Conservation (phyloP, 148 eudicot genomes). For the Rhododendron griersonianum region DNA sequence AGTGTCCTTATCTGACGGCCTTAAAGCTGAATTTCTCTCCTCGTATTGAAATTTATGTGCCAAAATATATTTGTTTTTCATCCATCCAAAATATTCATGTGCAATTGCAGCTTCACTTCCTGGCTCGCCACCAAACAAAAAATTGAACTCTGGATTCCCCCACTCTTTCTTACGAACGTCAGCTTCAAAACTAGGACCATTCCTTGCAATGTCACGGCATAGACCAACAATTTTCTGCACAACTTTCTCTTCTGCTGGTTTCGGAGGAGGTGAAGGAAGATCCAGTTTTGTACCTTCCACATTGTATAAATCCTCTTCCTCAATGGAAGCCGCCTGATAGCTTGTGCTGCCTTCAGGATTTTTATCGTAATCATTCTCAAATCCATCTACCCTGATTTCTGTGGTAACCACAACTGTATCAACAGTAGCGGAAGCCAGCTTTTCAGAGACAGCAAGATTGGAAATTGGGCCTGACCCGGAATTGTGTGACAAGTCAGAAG, state of each 20-base stretch:
- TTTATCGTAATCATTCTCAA: background rate
- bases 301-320: slow-evolving; percentile 12
- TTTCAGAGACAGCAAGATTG: slow-evolving; percentile 7
- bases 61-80: slow-evolving; percentile 46
- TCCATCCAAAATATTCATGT: slow-evolving; percentile 56
- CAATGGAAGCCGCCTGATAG: slow-evolving; percentile 3
- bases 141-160: slow-evolving; percentile 51
- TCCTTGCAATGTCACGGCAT: slow-evolving; percentile 52
- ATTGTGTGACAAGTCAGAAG: slow-evolving; percentile 15
- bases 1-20: slow-evolving; percentile 20
- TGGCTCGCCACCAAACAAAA: slow-evolving; percentile 66
- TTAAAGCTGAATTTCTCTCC: slow-evolving; percentile 15
- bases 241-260: slow-evolving; percentile 42
- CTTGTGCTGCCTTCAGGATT: slow-evolving; percentile 4
- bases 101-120: slow-evolving; percentile 63
- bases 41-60: slow-evolving; percentile 18
- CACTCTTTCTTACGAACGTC: slow-evolving; percentile 48
- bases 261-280: slow-evolving; percentile 47
- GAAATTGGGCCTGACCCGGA: slow-evolving; percentile 18
- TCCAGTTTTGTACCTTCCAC: slow-evolving; percentile 21
- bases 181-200: slow-evolving; percentile 55
- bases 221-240: slow-evolving; percentile 48
- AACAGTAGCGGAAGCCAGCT: slow-evolving; percentile 15
- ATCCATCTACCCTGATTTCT: slow-evolving; percentile 17
- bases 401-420: slow-evolving; percentile 13